Percentiles rank a stretch among this genome's conserved stretches.
Evolutionary conservation across 108 stramenopile species (phyloP).

Genomic region (Pelagomonas calceolata): DNA sequence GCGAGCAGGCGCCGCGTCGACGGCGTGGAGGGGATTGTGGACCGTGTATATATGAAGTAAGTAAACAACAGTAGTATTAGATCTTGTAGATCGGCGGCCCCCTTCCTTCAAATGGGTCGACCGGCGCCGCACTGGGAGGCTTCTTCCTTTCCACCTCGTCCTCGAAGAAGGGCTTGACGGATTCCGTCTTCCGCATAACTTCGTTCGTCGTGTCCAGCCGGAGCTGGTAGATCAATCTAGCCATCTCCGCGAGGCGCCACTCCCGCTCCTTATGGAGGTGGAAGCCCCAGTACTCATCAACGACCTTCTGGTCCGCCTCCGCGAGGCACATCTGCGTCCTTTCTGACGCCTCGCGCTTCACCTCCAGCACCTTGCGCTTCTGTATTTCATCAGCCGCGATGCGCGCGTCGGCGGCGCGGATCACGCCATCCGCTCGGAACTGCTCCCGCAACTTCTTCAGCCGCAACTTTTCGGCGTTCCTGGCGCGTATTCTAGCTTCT

Average conservation of each 20-base stretch:
- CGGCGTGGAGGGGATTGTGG: too few relatives aligned
- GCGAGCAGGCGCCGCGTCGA: too few relatives aligned
- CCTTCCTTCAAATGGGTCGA: too few relatives aligned
- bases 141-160: not conserved
- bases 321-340: not conserved
- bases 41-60: too few relatives aligned
- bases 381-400: not conserved
- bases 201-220: not conserved
- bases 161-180: not conserved
- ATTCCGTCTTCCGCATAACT: not conserved
- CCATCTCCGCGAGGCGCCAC: not conserved
- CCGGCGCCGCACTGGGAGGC: slow-evolving; percentile 5
- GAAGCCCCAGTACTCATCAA: not conserved
- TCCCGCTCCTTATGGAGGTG: not conserved
- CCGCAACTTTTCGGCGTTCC: not conserved
- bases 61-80: too few relatives aligned
- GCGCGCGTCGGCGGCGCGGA: not conserved
- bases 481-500: not conserved
- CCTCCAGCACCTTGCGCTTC: not conserved
- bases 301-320: not conserved
- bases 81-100: too few relatives aligned
- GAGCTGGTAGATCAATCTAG: not conserved
- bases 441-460: not conserved
- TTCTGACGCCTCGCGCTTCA: not conserved
- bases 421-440: not conserved